Base-by-base conservation (phyloP, 1,139 yeast genomes). In the Citeromyces hawaiiensis region DNA sequence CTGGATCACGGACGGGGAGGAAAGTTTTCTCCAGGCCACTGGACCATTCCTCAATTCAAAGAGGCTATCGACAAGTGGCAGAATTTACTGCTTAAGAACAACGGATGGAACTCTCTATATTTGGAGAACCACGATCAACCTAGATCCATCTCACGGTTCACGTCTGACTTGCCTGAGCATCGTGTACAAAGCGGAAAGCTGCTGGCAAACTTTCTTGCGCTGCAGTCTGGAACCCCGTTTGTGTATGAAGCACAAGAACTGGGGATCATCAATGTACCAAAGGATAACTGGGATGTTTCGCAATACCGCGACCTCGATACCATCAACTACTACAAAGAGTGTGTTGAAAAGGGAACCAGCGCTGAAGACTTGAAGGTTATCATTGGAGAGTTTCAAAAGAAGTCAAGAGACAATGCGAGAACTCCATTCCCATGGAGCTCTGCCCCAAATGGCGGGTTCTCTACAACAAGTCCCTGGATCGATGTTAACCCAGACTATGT, bases 181-280 rank as follows among this genome's bases (percentile, higher is more conserved):
- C 48, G 59, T 33, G 50, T 43, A 32, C 50, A 56, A 42, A 63
- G 72, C 29, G 72, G 72, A 18, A 72, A 73, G 51, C 56, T 72
- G 53, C 52, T 74, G 44, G 62, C 76, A 4, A 48, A 69, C 42
- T 57, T 73, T 48, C 66, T 67, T 47, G 47, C 65, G 9, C 48
- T 74, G 4, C 61, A 70, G 47, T 67, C 76, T 25, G 81, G 81
- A 39, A 73, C 81, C 6, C 57, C 72, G 43, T 74, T 63, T 55
- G 55, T 74, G 35, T 73, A 73, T 52, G 78, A 74, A 52, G 80
- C 80, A 40, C 80, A 74, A 52, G 81, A 74, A 51, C 61, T 74
- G 43, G 80, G 74, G 37, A 70, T 68, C 71, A 63, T 65, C 39
- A 74, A 74, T 47, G 54, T 70, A 33, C 38, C 38, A 18, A 48